Base-by-base conservation (phyloP, 225 moss, liverwort and hornwort genomes). In the Antitrichia curtipendula region DNA sequence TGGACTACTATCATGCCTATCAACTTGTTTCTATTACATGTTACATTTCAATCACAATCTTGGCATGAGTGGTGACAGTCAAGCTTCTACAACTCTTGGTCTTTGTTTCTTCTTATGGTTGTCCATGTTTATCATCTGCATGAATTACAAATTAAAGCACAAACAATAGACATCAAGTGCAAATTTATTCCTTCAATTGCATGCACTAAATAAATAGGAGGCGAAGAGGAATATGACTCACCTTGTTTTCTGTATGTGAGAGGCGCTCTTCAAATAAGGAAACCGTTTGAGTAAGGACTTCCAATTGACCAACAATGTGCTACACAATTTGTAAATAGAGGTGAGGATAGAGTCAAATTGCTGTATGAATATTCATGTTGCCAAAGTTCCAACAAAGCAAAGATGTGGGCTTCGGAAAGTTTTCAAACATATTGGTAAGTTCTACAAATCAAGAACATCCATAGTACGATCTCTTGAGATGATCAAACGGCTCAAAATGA, bases 241-340 rank as follows among this genome's bases (percentile, higher is more conserved):
- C 97, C 96, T 98, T 98, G 65, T 98, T 91, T 82, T 98, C 95
- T 38, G 93, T 95, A 75, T 95, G 93, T 82, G 93, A 94, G 32
- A 98, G 94, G 41, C 95, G 93, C 65, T 96, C 95, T 80, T 96
- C 95, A 85, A 98, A 94, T 23, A 96, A 83, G 94, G 45, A 93
- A 58, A 96, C 90, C 10, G 92, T 98, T 58, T 76, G 75, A 34
- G 96, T 98, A 52, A 96, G 92, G 16, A 92, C 92, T 75, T 92
- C 89, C 71, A 98, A 91, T 85, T 98, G 94, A 69, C 93, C 84
- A 38, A 95, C 95, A 72, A 96, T 94, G 86, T 96, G 92, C 96
- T 96, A 91, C 85, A 89, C 56, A 82, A 17, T 5, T 74, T 56
- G 34, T 31, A 78, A 84, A 38, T 50, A 38, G 13, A 77, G 27